Percentiles rank a stretch among this genome's conserved stretches.
phyloP scores from a whole-genome alignment of 805 yeast genomes.

The Metschnikowia corniflorae region DNA sequence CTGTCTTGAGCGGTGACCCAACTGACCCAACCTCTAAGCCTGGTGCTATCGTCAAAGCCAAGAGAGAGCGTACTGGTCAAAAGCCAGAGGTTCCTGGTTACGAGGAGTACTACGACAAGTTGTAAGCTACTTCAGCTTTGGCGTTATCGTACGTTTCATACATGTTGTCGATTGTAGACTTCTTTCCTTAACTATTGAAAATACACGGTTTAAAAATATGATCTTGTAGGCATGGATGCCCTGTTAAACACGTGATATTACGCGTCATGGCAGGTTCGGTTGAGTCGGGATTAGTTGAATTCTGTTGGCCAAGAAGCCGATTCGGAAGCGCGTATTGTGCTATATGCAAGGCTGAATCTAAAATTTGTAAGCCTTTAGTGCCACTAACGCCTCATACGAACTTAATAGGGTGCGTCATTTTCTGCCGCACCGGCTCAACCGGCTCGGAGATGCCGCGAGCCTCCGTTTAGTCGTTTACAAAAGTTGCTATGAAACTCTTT shows the following conservation, averaged over 20 bases:
- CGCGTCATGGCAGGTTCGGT: too few relatives aligned
- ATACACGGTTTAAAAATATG: constrained; percentile 11
- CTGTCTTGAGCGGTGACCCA: constrained; percentile 87
- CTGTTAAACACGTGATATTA: too few relatives aligned
- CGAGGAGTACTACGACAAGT: constrained; percentile 97
- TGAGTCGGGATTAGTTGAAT: too few relatives aligned
- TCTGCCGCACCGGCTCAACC: constrained; percentile 3
- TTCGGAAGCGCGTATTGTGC: too few relatives aligned
- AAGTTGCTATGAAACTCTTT: too few relatives aligned
- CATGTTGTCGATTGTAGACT: constrained; percentile 13
- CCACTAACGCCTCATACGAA: background rate
- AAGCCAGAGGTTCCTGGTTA: constrained; percentile 98
- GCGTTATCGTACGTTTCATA: constrained; percentile 14
- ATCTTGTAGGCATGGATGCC: too few relatives aligned
- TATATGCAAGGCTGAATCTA: constrained; percentile 6
- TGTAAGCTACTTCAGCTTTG: constrained; percentile 41
- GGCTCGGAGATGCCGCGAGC: constrained; percentile 5
- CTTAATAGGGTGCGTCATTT: constrained; percentile 7
- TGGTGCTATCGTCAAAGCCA: constrained; percentile 53
- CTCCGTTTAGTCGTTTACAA: constrained; percentile 8
- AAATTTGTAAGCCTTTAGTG: too few relatives aligned
- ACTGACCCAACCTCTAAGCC: constrained; percentile 72
- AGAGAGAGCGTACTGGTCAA: constrained; percentile 95
- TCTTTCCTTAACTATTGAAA: constrained; percentile 11
- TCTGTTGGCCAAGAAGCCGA: too few relatives aligned